These are phyloP conservation scores for Botryotinia calthae DNA, from an alignment of 2,329 filamentous ascomycete species.

Conservation along the genomic window DNA sequence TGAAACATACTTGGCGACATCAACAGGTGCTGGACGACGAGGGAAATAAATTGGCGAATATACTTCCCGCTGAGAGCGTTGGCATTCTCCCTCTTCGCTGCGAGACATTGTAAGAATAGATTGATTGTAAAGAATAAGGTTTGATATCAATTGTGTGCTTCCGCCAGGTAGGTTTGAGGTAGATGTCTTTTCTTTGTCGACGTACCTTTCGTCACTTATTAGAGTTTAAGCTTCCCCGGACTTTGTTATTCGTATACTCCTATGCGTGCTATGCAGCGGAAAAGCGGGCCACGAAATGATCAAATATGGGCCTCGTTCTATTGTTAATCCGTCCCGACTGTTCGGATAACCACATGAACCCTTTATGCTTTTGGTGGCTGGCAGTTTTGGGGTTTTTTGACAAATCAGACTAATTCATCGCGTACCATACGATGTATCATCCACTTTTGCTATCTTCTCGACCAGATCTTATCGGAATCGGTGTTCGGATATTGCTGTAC, in stretches of 20 bases:
- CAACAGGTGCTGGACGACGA: slow-evolving; percentile 3
- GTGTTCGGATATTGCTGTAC: background rate
- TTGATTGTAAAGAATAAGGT: background rate
- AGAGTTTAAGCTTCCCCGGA: slow-evolving; percentile 4
- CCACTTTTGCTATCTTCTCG: background rate
- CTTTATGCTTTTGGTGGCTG: background rate
- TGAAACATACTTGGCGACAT: slow-evolving; percentile 1
- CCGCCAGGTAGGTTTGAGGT: background rate
- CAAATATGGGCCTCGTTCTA: background rate
- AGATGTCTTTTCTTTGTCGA: background rate
- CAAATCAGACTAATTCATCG: slow-evolving; percentile 1
- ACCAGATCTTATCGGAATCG: slow-evolving; percentile 9
- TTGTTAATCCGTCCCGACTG: background rate
- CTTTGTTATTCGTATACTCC: background rate
- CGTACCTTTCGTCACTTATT: background rate
- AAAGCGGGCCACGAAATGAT: background rate
- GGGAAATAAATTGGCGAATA: slow-evolving; percentile 13
- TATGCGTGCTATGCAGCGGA: background rate
- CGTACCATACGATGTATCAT: background rate
- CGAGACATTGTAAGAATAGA: background rate
- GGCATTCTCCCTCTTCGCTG: background rate
- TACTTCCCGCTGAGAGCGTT: background rate
- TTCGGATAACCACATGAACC: background rate
- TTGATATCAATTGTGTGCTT: background rate
- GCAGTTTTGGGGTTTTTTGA: background rate